phyloP scores from a whole-genome alignment of 1,284 basidiomycete species.

The Cutaneotrichosporon cavernicola region DNA sequence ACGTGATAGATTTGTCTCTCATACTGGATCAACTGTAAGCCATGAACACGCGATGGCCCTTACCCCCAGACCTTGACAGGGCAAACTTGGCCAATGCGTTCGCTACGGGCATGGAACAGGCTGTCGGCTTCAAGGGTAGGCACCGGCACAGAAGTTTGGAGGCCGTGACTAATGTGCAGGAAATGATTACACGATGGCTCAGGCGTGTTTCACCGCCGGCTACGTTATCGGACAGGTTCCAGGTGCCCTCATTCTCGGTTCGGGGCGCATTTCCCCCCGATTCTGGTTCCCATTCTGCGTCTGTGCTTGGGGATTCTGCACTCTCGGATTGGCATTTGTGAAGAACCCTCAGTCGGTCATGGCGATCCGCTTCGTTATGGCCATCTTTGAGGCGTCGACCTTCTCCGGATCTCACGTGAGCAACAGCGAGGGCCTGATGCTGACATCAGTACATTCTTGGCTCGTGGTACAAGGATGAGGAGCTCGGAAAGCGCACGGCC shows the following conservation, averaged over 20 bases:
- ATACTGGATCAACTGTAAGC: slow-evolving; percentile 29
- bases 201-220: slow-evolving; percentile 40
- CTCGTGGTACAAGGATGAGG: slow-evolving; percentile 46
- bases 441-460: slow-evolving; percentile 43
- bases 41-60: neutral
- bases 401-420: slow-evolving; percentile 36
- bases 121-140: neutral
- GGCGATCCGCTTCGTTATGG: slow-evolving; percentile 40
- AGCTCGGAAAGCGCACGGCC: slow-evolving; percentile 46
- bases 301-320: slow-evolving; percentile 38
- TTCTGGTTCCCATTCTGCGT: slow-evolving; percentile 47
- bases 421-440: neutral
- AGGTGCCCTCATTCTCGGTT: slow-evolving; percentile 39
- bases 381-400: slow-evolving; percentile 41
- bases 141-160: neutral
- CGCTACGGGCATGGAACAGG: neutral
- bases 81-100: neutral
- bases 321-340: slow-evolving; percentile 28
- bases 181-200: slow-evolving; percentile 35
- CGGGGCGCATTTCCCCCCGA: slow-evolving; percentile 37
- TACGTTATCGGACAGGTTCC: slow-evolving; percentile 38
- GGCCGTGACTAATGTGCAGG: slow-evolving; percentile 1
- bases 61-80: neutral
- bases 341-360: slow-evolving; percentile 37
- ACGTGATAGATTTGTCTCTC: slow-evolving; percentile 16